Conservation (phyloP, 2,329 filamentous ascomycete genomes). For the Trichoderma brevicompactum region DNA sequence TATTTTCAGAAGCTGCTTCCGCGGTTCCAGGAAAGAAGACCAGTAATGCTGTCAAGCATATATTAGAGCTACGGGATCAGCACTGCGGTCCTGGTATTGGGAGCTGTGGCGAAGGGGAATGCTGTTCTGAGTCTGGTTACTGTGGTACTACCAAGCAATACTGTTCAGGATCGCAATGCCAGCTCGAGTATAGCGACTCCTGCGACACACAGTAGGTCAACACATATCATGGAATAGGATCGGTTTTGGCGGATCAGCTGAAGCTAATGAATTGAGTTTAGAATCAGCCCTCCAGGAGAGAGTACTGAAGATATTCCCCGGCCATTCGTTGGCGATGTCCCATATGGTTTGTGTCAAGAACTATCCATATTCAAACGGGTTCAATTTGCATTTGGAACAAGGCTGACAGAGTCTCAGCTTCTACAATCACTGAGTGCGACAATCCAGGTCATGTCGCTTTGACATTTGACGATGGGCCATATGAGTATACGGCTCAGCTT, state of each 20-base stretch:
- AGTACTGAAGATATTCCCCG: conserved; percentile 42
- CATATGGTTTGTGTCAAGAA: conserved; percentile 42
- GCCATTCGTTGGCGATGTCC: conserved; percentile 41
- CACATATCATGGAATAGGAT: background rate
- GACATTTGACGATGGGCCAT: conserved; percentile 55
- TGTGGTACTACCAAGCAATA: conserved; percentile 44
- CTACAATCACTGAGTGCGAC: conserved; percentile 44
- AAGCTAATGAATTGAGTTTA: conserved; percentile 26
- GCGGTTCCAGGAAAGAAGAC: background rate
- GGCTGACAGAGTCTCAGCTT: conserved; percentile 34
- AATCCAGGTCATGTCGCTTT: conserved; percentile 47
- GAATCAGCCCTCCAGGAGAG: conserved; percentile 40
- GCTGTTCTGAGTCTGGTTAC: conserved; percentile 46
- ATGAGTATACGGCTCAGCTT: conserved; percentile 47
- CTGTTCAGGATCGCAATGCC: conserved; percentile 46
- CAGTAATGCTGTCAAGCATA: background rate
- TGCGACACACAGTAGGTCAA: conserved; percentile 49
- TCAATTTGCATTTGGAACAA: background rate
- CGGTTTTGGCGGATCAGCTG: background rate
- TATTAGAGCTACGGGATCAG: background rate
- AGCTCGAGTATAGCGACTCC: conserved; percentile 46
- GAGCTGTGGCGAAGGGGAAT: conserved; percentile 40
- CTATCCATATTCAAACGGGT: background rate
- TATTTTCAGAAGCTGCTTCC: background rate
- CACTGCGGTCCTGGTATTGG: conserved; percentile 44